phyloP scores from a whole-genome alignment of 1,284 basidiomycete species.

The Mrakiaceae sp. region DNA sequence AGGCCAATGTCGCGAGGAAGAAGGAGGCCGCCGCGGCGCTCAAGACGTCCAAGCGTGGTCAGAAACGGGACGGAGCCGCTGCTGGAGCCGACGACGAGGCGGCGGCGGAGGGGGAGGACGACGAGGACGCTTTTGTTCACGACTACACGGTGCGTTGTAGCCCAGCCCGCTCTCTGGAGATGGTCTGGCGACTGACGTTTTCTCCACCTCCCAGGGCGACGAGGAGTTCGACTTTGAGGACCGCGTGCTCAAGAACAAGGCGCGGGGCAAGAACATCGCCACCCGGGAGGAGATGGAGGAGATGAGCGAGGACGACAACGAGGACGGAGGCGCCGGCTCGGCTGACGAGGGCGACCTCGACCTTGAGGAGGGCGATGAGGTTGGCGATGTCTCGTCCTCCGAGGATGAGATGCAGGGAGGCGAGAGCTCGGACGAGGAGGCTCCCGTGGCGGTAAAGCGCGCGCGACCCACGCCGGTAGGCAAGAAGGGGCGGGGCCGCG shows the following conservation, averaged over 20 bases:
- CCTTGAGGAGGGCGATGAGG: not conserved
- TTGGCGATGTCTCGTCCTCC: not conserved
- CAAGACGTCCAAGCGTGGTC: conserved; percentile 22
- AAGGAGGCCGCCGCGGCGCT: conserved; percentile 39
- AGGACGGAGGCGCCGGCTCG: not conserved
- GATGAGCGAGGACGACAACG: not conserved
- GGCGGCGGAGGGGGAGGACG: conserved; percentile 5
- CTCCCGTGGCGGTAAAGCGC: not conserved
- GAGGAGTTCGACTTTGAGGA: conserved; percentile 17
- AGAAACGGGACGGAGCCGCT: not conserved
- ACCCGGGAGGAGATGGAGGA: not conserved
- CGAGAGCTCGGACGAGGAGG: not conserved
- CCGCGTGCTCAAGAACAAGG: not conserved
- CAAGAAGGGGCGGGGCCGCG: too few relatives aligned
- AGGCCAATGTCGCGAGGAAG: conserved; percentile 72
- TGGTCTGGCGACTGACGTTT: too few relatives aligned
- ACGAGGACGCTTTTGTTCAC: conserved; percentile 1
- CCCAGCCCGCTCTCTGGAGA: too few relatives aligned
- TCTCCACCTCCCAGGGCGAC: not conserved
- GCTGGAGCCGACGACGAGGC: not conserved
- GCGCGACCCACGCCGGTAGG: not conserved
- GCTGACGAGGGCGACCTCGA: conserved; percentile 2
- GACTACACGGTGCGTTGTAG: not conserved
- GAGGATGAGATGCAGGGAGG: not conserved
- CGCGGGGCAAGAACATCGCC: not conserved